Percentiles rank a stretch among this genome's conserved stretches.
Evolutionary conservation across 169 alveolate genomes (phyloP).

Genomic region (Cryptosporidium canis): DNA sequence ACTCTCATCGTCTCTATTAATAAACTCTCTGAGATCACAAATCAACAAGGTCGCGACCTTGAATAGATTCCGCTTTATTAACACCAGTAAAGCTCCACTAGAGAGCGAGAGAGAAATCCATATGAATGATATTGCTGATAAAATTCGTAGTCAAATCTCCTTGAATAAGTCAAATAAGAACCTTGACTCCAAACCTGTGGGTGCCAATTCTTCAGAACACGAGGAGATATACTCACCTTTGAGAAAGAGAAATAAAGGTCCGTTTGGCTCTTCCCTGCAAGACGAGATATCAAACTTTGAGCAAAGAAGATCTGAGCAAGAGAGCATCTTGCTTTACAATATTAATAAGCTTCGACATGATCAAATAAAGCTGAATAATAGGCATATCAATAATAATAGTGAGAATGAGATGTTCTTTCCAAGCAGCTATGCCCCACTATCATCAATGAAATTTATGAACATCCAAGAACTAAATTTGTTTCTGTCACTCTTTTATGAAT

Average conservation of each 20-base stretch:
- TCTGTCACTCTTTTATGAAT: constrained; percentile 6
- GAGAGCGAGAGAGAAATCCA: background rate
- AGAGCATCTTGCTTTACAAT: background rate
- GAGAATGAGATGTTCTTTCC: constrained; percentile 31
- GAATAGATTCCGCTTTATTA: background rate
- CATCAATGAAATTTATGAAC: constrained; percentile 3
- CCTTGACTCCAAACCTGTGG: background rate
- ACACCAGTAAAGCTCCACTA: background rate
- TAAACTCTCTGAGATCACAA: constrained; percentile 32
- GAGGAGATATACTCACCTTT: constrained; percentile 16
- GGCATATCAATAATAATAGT: background rate
- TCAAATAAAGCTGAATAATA: background rate
- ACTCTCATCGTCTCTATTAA: background rate
- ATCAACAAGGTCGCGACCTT: constrained; percentile 16
- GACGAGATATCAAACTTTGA: background rate
- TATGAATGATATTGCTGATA: constrained; percentile 29
- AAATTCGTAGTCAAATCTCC: constrained; percentile 19
- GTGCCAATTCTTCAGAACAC: background rate
- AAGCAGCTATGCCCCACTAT: constrained; percentile 28
- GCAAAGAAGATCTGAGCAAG: background rate
- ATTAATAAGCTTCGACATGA: constrained; percentile 47
- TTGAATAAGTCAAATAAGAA: background rate
- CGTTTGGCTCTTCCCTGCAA: background rate
- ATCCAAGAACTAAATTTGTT: constrained; percentile 32
- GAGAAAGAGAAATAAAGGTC: background rate